Evolutionary conservation across 106 monocot species (phyloP), one percentile per base, ranked within the genome.

Genomic region (Phalaenopsis equestris): DNA sequence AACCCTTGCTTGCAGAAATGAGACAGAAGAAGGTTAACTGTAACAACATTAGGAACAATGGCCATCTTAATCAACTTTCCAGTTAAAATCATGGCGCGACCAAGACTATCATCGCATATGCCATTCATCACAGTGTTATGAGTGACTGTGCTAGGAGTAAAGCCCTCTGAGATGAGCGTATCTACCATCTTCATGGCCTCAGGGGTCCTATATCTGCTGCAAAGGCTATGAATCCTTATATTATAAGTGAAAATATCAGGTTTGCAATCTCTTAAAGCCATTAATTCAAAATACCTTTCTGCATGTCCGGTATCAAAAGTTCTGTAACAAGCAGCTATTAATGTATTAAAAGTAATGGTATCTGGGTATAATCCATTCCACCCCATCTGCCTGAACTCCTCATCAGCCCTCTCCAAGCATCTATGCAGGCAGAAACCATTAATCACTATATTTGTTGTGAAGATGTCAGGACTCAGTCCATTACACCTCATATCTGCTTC

Each of bases 181-280:
- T 94, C 89, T 43, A 97, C 57, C 38, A 82, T 72, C 81, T 83
- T 82, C 79, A 90, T 72, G 9, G 96, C 96, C 85, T 37, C 77
- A 70, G 80, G 82, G 83, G 92, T 86, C 83, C 78, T 84, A 38
- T 84, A 83, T 52, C 77, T 82, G 17, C 65, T 87, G 72, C 92
- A 94, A 19, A 97, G 87, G 38, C 82, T 75, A 39, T 94, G 91
- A 57, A 97, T 97, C 92, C 79, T 89, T 75, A 94, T 97, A 82
- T 97, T 97, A 82, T 94, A 94, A 18, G 96, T 97, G 79, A 90
- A 90, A 42, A 94, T 89, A 82, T 97, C 92, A 23, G 94, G 94
- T 58, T 89, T 83, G 78, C 86, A 90, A 46, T 87, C 87, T 56
- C 87, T 83, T 42, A 80, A 86, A 74, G 83, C 73, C 92, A 97